Percentiles rank a stretch among this genome's conserved stretches.
Evolutionary conservation across 805 yeast species (phyloP).

Genomic region (Huiozyma sinensis): DNA sequence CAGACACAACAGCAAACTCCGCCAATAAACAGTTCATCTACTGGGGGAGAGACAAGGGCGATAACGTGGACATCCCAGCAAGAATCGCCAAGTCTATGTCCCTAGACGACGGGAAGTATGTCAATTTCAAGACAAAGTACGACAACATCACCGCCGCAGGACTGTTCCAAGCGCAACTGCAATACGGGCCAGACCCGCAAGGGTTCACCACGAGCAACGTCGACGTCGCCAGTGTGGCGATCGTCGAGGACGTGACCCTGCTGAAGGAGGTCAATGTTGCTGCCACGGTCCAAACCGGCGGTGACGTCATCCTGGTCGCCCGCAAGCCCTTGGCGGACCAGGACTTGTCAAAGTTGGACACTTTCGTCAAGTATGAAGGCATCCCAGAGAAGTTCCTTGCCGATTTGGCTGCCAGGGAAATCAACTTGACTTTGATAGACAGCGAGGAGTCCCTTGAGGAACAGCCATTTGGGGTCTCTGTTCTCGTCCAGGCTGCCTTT

Average conservation of each 20-base stretch:
- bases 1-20: conserved; percentile 5
- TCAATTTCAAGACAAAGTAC: conserved; percentile 50
- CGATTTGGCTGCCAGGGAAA: conserved; percentile 40
- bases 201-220: conserved; percentile 24
- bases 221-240: conserved; percentile 51
- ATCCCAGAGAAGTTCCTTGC: conserved; percentile 42
- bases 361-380: conserved; percentile 41
- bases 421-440: conserved; percentile 50
- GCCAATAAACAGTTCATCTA: conserved; percentile 30
- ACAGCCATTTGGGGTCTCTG: neutral
- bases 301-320: conserved; percentile 38
- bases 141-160: conserved; percentile 74
- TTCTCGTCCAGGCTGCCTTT: neutral
- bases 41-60: conserved; percentile 62
- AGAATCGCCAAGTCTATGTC: conserved; percentile 62
- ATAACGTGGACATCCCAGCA: conserved; percentile 44
- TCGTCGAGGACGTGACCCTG: conserved; percentile 51
- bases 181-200: conserved; percentile 12
- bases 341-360: conserved; percentile 28
- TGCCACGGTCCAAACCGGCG: conserved; percentile 46
- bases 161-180: conserved; percentile 55
- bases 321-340: conserved; percentile 22
- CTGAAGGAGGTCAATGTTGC: conserved; percentile 51
- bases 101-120: conserved; percentile 41
- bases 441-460: conserved; percentile 17